These are phyloP conservation scores for Arachnopeziza araneosa DNA, from an alignment of 2,329 filamentous ascomycete species.

Conservation along the genomic window DNA sequence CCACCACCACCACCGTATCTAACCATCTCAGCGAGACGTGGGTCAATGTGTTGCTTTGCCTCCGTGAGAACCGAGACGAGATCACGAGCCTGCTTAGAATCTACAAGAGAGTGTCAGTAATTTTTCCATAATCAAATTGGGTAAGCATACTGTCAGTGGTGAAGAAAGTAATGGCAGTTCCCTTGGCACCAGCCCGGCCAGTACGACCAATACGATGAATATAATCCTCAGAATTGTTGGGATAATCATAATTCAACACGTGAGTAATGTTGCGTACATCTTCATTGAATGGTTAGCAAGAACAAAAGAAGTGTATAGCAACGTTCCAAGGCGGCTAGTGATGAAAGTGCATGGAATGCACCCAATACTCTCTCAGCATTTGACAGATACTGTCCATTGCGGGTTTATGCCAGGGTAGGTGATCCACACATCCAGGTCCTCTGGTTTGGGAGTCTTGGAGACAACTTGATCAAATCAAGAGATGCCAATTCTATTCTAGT, in stretches of 20 bases:
- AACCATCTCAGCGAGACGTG: constrained; percentile 90
- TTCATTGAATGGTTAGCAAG: constrained; percentile 81
- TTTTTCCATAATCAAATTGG: constrained; percentile 6
- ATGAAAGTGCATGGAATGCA: constrained; percentile 32
- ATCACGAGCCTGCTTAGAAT: constrained; percentile 94
- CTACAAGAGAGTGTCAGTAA: constrained; percentile 40
- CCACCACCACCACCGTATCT: constrained; percentile 67
- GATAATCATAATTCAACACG: constrained; percentile 99
- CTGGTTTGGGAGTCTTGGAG: constrained; percentile 59
- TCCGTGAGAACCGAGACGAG: constrained; percentile 88
- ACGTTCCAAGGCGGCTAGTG: constrained; percentile 49
- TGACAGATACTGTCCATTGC: constrained; percentile 34
- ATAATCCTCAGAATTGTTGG: constrained; percentile 98
- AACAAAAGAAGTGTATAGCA: constrained; percentile 55
- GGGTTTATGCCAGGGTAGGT: constrained; percentile 43
- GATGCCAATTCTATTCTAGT: constrained; percentile 73
- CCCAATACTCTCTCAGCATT: constrained; percentile 36
- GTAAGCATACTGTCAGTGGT: constrained; percentile 90
- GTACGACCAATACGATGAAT: constrained; percentile 96
- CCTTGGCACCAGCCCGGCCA: constrained; percentile 86
- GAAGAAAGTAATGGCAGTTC: constrained; percentile 97
- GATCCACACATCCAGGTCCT: constrained; percentile 55
- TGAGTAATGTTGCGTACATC: constrained; percentile 99
- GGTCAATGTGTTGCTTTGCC: constrained; percentile 97
- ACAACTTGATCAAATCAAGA: constrained; percentile 75